A percentile compares a stretch with the other conserved stretches of the same genome.
Conservation (phyloP, 2,329 filamentous ascomycete species). For the Aspergillus unguis region DNA sequence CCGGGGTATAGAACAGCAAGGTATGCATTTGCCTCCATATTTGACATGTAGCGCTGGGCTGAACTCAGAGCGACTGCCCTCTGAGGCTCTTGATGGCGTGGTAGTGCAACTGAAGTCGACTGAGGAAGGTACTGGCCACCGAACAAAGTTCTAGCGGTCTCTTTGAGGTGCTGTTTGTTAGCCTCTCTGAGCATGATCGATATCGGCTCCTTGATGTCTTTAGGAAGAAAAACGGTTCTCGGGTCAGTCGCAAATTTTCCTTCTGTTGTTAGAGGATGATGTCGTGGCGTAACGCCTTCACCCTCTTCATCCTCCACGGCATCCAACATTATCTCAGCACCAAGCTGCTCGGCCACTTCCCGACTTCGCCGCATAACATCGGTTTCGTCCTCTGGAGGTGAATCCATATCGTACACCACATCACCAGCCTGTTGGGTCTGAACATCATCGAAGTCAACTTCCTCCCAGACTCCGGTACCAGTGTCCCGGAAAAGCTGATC, state of each 20-base stretch:
- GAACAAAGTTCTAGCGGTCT: constrained; percentile 69
- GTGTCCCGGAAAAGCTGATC: constrained; percentile 38
- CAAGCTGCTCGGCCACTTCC: constrained; percentile 40
- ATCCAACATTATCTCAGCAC: constrained; percentile 43
- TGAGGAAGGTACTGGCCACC: constrained; percentile 73
- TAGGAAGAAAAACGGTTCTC: constrained; percentile 71
- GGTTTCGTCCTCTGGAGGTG: constrained; percentile 26
- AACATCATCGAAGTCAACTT: constrained; percentile 26
- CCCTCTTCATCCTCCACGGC: constrained; percentile 42
- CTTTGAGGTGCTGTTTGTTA: constrained; percentile 69
- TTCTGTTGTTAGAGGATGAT: constrained; percentile 70
- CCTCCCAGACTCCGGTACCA: constrained; percentile 37
- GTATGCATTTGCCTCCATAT: constrained; percentile 61
- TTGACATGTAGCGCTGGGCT: constrained; percentile 55
- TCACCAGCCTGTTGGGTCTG: constrained; percentile 23
- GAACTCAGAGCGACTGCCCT: constrained; percentile 57
- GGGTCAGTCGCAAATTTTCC: constrained; percentile 74
- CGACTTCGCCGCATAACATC: constrained; percentile 32
- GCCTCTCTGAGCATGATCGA: constrained; percentile 63
- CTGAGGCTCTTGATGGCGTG: constrained; percentile 50
- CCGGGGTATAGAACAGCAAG: constrained; percentile 60
- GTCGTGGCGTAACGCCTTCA: constrained; percentile 49
- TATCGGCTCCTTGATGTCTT: constrained; percentile 68
- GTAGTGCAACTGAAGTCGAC: constrained; percentile 67
- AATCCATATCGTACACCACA: constrained; percentile 32